These are phyloP conservation scores for Paratinospora sagittata DNA, from an alignment of 164 flowering plant genomes.

Conservation along the genomic window DNA sequence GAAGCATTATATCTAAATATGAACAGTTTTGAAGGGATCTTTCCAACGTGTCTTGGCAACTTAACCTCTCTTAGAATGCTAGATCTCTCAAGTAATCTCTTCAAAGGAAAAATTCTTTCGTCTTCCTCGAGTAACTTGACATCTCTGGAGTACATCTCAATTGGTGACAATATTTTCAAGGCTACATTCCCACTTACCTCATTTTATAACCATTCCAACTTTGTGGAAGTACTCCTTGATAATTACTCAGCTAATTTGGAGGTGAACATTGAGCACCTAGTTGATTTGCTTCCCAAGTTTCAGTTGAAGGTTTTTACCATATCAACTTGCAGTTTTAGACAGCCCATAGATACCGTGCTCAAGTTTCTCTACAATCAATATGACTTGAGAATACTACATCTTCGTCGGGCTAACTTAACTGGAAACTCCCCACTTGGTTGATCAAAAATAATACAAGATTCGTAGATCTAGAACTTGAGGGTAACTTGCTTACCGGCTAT, in stretches of 20 bases:
- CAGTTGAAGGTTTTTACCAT: constrained; percentile 7
- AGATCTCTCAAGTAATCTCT: constrained; percentile 7
- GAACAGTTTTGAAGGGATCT: background rate
- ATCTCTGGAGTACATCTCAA: constrained; percentile 5
- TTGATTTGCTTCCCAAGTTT: constrained; percentile 4
- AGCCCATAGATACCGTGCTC: background rate
- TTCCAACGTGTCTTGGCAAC: constrained; percentile 12
- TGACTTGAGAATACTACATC: constrained; percentile 4
- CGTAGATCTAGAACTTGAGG: background rate
- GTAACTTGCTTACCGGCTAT: background rate
- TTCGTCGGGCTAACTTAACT: constrained; percentile 4
- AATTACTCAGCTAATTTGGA: background rate
- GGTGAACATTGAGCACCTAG: background rate
- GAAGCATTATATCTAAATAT: background rate
- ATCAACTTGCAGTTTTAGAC: constrained; percentile 5
- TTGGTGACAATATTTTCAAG: constrained; percentile 2
- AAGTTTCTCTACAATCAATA: constrained; percentile 6
- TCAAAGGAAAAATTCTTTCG: constrained; percentile 8
- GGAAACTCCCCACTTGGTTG: constrained; percentile 9
- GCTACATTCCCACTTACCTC: constrained; percentile 2
- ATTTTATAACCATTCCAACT: constrained; percentile 7
- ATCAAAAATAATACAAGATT: background rate
- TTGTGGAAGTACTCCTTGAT: background rate
- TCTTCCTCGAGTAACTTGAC: constrained; percentile 2
- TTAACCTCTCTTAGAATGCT: constrained; percentile 2